phyloP scores from a whole-genome alignment of 2,329 filamentous ascomycete species.

The Sporothrix sp. region DNA sequence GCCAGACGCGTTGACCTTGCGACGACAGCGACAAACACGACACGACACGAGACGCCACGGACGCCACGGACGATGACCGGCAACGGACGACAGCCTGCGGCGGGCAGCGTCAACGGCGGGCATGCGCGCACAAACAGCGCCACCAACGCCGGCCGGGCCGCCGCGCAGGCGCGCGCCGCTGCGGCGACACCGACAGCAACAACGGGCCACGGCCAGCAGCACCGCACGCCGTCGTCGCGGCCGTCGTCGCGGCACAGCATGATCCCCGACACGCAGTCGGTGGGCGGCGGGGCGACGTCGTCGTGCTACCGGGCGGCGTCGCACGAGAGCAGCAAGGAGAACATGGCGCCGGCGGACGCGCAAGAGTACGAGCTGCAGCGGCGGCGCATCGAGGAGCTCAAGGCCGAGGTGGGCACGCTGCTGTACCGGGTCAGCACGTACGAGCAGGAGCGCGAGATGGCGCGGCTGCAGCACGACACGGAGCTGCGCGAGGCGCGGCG shows the following conservation, averaged over 20 bases:
- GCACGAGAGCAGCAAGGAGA: constrained; percentile 50
- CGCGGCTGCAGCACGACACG: constrained; percentile 67
- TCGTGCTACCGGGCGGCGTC: constrained; percentile 36
- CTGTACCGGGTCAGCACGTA: constrained; percentile 79
- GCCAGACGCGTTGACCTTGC: constrained; percentile 11
- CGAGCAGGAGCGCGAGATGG: constrained; percentile 79
- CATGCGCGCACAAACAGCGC: constrained; percentile 20
- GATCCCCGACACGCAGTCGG: constrained; percentile 16
- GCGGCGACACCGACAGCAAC: constrained; percentile 20
- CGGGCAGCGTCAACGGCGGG: constrained; percentile 16
- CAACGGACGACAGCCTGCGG: constrained; percentile 16
- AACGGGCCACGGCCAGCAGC: constrained; percentile 9
- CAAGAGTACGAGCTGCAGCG: constrained; percentile 50
- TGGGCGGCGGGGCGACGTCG: constrained; percentile 8
- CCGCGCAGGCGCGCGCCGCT: too few species aligned
- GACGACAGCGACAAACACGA: not conserved
- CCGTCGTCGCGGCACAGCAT: constrained; percentile 20
- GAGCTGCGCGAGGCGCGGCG: constrained; percentile 72
- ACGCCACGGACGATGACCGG: constrained; percentile 1
- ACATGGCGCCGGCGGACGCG: constrained; percentile 48
- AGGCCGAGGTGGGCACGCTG: constrained; percentile 79
- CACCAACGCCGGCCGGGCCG: constrained; percentile 19
- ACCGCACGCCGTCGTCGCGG: constrained; percentile 12
- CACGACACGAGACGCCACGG: not conserved
- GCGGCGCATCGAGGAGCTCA: constrained; percentile 62